Base-by-base conservation (phyloP, 139 green algal genomes). In the Zygnema cylindricum region DNA sequence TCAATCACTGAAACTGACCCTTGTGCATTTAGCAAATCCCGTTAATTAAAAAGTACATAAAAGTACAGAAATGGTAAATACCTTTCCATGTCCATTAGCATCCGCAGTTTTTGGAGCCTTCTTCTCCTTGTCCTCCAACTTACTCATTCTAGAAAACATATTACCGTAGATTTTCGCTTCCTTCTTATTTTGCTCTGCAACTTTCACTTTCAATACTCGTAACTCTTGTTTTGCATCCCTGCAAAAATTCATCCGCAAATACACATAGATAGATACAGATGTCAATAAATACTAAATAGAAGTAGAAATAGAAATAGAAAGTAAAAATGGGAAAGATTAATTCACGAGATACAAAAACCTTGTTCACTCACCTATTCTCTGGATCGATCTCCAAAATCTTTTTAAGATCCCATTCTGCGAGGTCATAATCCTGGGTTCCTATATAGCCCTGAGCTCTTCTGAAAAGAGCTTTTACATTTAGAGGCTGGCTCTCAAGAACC, bases 381-480 rank as follows among this genome's bases (percentile, higher is more conserved):
- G 82, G 83, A 32, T 92, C 88, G 0, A 89, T 42, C 16, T 90
- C 88, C 3, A 90, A 36, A 3, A 83, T 83, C 69, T 82, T 87
- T 33, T 92, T 92, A 16, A 92, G 16, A 54, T 92, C 88, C 54
- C 32, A 63, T 43, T 90, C 77, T 25, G 88, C 88, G 23, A 88
- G 36, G 33, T 91, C 87, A 1, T 86, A 84, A 32, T 91, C 87
- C 32, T 91, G 30, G 1, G 76, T 87, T 0, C 75, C 82, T 16
- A 85, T 42, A 73, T 91, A 91, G 16, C 69, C 87, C 41, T 98
- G 97, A 0, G 97, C 96, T 0, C 96, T 86, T 43, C 97, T 91
- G 93, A 96, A 99, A 75, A 98, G 94, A 16, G 95, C 97, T 94
- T 99, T 99, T 69, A 97, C 92, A 91, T 98, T 98, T 82, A 36